Conservation (phyloP, 257 asterid species). For the Nicotiana paniculata region DNA sequence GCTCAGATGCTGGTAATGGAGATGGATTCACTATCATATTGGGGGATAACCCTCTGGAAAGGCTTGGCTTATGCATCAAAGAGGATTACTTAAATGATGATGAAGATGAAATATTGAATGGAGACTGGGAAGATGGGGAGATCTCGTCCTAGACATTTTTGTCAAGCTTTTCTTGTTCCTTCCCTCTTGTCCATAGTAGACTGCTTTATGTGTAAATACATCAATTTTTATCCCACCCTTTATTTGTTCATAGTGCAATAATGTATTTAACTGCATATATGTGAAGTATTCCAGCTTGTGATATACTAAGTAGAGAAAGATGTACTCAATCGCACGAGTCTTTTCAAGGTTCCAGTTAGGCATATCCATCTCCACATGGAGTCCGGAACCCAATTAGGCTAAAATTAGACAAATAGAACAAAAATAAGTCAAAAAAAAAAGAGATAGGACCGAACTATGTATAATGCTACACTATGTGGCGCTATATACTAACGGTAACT, state of each 20-base stretch:
- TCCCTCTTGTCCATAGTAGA: background rate
- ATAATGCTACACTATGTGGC: too few relatives aligned
- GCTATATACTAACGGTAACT: too few relatives aligned
- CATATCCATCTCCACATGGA: too few relatives aligned
- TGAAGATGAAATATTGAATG: constrained; percentile 18
- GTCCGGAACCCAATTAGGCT: too few relatives aligned
- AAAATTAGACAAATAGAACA: too few relatives aligned
- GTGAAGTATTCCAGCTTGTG: background rate
- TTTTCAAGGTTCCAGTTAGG: too few relatives aligned
- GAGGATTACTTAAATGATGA: constrained; percentile 27
- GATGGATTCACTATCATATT: background rate
- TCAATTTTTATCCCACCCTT: background rate
- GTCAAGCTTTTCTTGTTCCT: background rate
- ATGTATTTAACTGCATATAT: constrained; percentile 6
- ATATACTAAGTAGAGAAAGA: background rate
- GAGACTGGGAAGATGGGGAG: constrained; percentile 56
- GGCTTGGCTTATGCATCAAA: constrained; percentile 48
- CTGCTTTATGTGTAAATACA: background rate
- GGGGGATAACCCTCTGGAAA: constrained; percentile 31
- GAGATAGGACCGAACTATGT: too few relatives aligned
- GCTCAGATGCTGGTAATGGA: constrained; percentile 18
- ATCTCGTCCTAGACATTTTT: constrained; percentile 21
- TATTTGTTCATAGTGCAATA: background rate
- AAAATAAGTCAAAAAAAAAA: too few relatives aligned
- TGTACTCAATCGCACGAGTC: too few relatives aligned